These are phyloP conservation scores for Yarrowia yakushimensis DNA, from an alignment of 805 yeast genomes.

Conservation along the genomic window DNA sequence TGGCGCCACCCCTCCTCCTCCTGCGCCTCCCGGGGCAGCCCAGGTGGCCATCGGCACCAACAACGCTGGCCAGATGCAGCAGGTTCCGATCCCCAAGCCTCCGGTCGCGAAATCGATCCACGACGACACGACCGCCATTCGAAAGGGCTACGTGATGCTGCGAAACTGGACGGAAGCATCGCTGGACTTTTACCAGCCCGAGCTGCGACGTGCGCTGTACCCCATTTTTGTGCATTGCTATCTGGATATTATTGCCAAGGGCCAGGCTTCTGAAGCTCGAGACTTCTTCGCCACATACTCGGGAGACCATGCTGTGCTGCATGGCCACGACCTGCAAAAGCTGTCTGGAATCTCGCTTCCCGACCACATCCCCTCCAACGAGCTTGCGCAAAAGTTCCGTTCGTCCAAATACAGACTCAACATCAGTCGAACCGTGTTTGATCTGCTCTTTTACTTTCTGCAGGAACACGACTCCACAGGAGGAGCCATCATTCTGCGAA, in stretches of 20 bases:
- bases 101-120: constrained; percentile 27
- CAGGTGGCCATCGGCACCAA: constrained; percentile 37
- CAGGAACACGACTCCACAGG: constrained; percentile 92
- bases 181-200: constrained; percentile 84
- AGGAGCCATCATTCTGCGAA: constrained; percentile 79
- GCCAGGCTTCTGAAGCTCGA: constrained; percentile 56
- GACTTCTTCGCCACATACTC: constrained; percentile 71
- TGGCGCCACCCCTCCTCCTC: constrained; percentile 24
- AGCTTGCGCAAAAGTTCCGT: constrained; percentile 70
- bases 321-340: constrained; percentile 70
- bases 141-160: constrained; percentile 75
- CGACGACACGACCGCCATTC: constrained; percentile 27
- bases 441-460: constrained; percentile 75
- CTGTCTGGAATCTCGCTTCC: constrained; percentile 71
- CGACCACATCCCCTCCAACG: constrained; percentile 80
- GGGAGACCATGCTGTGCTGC: constrained; percentile 68
- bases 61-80: constrained; percentile 21
- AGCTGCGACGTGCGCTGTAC: constrained; percentile 74
- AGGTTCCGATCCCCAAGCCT: constrained; percentile 19
- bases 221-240: constrained; percentile 92
- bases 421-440: constrained; percentile 80
- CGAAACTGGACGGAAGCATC: constrained; percentile 89
- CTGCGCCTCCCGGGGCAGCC: constrained; percentile 25
- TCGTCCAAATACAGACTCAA: constrained; percentile 68
- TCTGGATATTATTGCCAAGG: constrained; percentile 69